A percentile compares a stretch with the other conserved stretches of the same genome.
Conservation (phyloP, 164 flowering plant species). For the Magnolia sinica region DNA sequence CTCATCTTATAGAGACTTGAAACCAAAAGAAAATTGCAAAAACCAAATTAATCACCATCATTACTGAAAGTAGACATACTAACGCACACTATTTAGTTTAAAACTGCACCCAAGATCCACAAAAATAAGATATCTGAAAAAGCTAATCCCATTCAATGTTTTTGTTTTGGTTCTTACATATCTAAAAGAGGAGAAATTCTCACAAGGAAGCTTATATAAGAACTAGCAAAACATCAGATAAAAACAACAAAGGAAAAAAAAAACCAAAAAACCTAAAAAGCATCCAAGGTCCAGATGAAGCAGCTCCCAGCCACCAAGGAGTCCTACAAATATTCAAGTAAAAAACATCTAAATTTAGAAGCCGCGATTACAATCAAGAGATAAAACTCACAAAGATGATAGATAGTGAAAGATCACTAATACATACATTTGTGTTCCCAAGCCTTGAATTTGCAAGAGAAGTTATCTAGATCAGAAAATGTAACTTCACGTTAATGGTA, state of each 20-base stretch:
- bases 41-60: neutral
- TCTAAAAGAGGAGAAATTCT: neutral
- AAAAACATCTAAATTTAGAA: neutral
- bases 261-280: neutral
- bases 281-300: neutral
- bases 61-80: neutral
- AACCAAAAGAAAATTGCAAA: neutral
- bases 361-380: neutral
- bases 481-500: neutral
- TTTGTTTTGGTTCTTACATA: neutral
- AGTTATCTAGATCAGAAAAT: neutral
- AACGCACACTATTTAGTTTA: neutral
- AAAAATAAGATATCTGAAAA: neutral
- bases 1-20: neutral
- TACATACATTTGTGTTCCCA: neutral
- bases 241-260: neutral
- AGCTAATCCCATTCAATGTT: neutral
- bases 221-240: neutral
- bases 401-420: neutral
- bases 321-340: neutral
- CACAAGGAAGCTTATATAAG: neutral
- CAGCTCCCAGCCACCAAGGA: neutral
- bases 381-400: neutral
- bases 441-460: constrained; percentile 5
- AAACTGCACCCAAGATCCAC: neutral